Conservation (phyloP, 2,329 filamentous ascomycete genomes). For the Phialemonium atrogriseum region DNA sequence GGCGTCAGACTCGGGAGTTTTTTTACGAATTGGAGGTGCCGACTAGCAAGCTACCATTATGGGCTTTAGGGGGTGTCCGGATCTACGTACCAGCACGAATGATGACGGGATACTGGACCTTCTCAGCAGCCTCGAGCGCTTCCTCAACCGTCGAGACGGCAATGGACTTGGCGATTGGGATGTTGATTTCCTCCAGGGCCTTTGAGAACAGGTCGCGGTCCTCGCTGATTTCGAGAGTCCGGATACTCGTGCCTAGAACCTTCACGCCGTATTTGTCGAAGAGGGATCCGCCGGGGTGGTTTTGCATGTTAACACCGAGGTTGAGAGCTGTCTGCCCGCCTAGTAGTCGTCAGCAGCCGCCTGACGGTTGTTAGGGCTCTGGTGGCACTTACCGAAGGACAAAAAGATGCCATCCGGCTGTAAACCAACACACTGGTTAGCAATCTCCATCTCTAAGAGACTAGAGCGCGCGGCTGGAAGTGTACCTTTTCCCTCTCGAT, state of each 20-base stretch:
- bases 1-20: too few relatives aligned
- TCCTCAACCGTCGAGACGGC: conserved; percentile 88
- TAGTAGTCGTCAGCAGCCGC: too few relatives aligned
- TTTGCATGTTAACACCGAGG: conserved; percentile 94
- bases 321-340: conserved; percentile 96
- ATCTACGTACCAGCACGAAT: too few relatives aligned
- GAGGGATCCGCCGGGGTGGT: conserved; percentile 83
- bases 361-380: too few relatives aligned
- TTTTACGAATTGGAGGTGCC: too few relatives aligned
- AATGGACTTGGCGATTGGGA: conserved; percentile 93
- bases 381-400: too few relatives aligned
- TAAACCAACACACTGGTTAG: not conserved
- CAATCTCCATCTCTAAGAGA: too few relatives aligned
- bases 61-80: too few relatives aligned
- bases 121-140: conserved; percentile 76
- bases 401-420: conserved; percentile 93
- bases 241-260: conserved; percentile 89
- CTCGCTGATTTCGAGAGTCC: conserved; percentile 88
- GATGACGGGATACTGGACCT: conserved; percentile 94
- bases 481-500: conserved; percentile 91
- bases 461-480: too few relatives aligned
- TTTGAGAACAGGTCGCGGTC: conserved; percentile 95
- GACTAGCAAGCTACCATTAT: too few relatives aligned
- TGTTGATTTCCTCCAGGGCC: conserved; percentile 93
- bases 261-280: conserved; percentile 94